phyloP scores from a whole-genome alignment of 768 basidiomycete genomes.

The Solioccasus polychromus region DNA sequence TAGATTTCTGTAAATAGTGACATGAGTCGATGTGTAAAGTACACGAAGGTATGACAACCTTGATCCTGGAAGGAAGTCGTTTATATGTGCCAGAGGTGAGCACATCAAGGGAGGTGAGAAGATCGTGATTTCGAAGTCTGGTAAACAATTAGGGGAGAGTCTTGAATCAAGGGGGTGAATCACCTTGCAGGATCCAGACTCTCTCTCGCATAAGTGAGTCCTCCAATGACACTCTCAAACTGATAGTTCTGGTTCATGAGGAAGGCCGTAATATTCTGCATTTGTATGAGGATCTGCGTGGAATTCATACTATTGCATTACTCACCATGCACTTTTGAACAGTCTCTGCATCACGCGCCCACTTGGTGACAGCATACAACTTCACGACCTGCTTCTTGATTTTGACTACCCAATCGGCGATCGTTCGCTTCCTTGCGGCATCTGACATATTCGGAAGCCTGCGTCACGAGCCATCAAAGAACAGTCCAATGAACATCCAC shows the following conservation, averaged over 20 bases:
- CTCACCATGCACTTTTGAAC: constrained; percentile 85
- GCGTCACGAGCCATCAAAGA: constrained; percentile 5
- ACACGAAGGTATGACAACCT: constrained; percentile 44
- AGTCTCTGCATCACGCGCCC: constrained; percentile 80
- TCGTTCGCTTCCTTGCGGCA: constrained; percentile 68
- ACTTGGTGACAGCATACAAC: constrained; percentile 81
- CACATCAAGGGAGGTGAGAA: constrained; percentile 88
- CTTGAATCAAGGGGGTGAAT: neutral
- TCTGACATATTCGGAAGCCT: constrained; percentile 85
- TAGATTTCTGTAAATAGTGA: constrained; percentile 52
- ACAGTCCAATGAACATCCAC: neutral
- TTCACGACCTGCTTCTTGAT: constrained; percentile 89
- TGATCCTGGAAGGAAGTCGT: constrained; percentile 76
- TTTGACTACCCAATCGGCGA: constrained; percentile 90
- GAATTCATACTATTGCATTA: neutral
- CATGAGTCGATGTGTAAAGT: constrained; percentile 20
- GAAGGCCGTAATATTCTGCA: constrained; percentile 83
- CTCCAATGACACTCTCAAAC: constrained; percentile 66
- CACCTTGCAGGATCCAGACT: constrained; percentile 78
- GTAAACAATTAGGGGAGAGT: neutral
- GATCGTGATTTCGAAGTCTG: constrained; percentile 90
- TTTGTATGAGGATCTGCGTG: neutral
- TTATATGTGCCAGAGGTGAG: constrained; percentile 84
- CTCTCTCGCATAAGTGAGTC: constrained; percentile 63
- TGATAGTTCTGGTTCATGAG: constrained; percentile 83